These are phyloP conservation scores for Tulasnella sp. DNA, from an alignment of 768 basidiomycete genomes.

Conservation along the genomic window DNA sequence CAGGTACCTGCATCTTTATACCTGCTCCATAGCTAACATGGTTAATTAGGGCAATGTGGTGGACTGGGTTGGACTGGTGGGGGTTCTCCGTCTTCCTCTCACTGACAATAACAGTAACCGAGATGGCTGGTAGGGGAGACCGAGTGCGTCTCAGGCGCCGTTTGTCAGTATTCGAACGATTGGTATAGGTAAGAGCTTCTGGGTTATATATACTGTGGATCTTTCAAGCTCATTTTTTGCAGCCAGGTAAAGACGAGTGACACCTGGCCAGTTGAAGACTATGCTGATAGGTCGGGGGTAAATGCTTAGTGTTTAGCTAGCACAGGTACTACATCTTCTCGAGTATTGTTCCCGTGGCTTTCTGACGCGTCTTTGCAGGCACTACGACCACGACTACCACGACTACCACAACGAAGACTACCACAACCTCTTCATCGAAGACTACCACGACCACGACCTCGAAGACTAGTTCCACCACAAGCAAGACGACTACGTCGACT, in stretches of 20 bases:
- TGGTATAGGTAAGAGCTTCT: background rate
- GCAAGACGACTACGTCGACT: background rate
- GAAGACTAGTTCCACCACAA: background rate
- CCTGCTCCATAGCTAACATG: background rate
- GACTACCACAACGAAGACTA: background rate
- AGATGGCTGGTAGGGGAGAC: background rate
- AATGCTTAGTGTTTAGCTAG: background rate
- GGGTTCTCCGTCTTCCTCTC: background rate
- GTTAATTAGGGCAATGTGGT: background rate
- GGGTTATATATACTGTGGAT: background rate
- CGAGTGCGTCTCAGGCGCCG: background rate
- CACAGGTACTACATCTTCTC: background rate
- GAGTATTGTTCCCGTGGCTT: background rate
- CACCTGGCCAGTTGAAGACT: no score
- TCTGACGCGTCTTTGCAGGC: background rate
- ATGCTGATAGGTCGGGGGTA: background rate
- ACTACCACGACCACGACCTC: background rate
- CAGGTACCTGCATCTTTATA: background rate
- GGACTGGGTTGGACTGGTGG: background rate
- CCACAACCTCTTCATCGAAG: background rate
- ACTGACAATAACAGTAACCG: background rate
- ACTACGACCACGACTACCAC: background rate
- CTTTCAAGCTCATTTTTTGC: background rate
- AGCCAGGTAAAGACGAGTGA: background rate
- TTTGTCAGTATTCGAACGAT: background rate